These are phyloP conservation scores for Cicer yamashitae DNA, from an alignment of 306 rosid species.

Conservation along the genomic window DNA sequence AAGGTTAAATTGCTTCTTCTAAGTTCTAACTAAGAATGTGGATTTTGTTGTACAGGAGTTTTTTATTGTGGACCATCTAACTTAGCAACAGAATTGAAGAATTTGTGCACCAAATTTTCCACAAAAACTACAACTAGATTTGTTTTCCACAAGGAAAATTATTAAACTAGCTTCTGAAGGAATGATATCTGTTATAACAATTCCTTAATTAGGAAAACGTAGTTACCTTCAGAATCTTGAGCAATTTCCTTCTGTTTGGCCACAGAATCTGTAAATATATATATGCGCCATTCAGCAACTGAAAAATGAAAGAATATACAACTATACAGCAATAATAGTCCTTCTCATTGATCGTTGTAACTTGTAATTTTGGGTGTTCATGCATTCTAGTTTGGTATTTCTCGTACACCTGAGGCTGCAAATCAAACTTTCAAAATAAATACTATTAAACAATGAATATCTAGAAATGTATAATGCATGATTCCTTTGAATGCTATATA, in stretches of 20 bases:
- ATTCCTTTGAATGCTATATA: background rate
- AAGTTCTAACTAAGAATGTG: constrained; percentile 37
- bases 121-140: constrained; percentile 81
- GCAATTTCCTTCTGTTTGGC: constrained; percentile 35
- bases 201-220: constrained; percentile 46
- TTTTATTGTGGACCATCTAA: constrained; percentile 86
- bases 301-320: constrained; percentile 39
- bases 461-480: background rate
- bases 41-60: constrained; percentile 64
- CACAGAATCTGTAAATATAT: constrained; percentile 41
- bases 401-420: background rate
- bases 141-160: constrained; percentile 80
- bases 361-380: constrained; percentile 4
- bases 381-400: background rate
- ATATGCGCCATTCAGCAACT: constrained; percentile 33
- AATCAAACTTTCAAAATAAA: background rate
- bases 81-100: constrained; percentile 66
- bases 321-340: constrained; percentile 38
- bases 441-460: constrained; percentile 10
- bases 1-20: constrained; percentile 1
- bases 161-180: constrained; percentile 43
- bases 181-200: constrained; percentile 33
- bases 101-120: constrained; percentile 77
- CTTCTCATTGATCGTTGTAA: constrained; percentile 26
- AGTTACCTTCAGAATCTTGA: constrained; percentile 30